phyloP scores from a whole-genome alignment of 345 rosid genomes.

The Euclidium syriacum region DNA sequence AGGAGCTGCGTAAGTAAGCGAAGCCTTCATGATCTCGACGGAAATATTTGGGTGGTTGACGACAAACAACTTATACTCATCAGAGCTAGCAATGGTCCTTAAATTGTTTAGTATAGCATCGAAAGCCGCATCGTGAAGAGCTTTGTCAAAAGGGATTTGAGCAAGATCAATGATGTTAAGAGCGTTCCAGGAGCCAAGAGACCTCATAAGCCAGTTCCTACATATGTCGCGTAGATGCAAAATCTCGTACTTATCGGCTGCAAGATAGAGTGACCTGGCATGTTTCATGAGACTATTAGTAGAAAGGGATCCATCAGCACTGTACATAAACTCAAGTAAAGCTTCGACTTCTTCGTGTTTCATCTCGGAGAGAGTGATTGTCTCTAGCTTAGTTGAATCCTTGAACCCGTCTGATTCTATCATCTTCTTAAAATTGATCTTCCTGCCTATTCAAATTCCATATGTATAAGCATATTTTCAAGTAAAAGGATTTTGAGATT shows the following conservation, averaged over 20 bases:
- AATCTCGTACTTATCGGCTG: neutral
- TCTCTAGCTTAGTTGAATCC: neutral
- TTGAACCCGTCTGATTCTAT: neutral
- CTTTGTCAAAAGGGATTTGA: neutral
- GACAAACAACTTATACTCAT: neutral
- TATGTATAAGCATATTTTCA: too few species aligned
- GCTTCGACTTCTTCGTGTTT: neutral
- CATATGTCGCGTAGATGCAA: neutral
- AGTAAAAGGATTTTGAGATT: too few species aligned
- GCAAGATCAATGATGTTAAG: neutral
- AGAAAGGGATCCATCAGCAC: neutral
- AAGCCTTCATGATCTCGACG: neutral
- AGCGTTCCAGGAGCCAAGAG: neutral
- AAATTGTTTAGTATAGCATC: neutral
- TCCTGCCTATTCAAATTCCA: too few species aligned
- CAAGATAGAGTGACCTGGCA: neutral
- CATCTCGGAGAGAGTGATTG: neutral
- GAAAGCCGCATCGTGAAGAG: neutral
- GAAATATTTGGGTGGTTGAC: neutral
- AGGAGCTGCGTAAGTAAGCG: too few species aligned
- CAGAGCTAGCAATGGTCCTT: neutral
- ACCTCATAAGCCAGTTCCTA: neutral
- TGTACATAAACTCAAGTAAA: slow-evolving; percentile 13
- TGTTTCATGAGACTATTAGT: neutral
- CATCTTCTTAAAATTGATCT: slow-evolving; percentile 16